These are phyloP conservation scores for Pluteus cervinus DNA, from an alignment of 768 basidiomycete genomes.

Conservation along the genomic window DNA sequence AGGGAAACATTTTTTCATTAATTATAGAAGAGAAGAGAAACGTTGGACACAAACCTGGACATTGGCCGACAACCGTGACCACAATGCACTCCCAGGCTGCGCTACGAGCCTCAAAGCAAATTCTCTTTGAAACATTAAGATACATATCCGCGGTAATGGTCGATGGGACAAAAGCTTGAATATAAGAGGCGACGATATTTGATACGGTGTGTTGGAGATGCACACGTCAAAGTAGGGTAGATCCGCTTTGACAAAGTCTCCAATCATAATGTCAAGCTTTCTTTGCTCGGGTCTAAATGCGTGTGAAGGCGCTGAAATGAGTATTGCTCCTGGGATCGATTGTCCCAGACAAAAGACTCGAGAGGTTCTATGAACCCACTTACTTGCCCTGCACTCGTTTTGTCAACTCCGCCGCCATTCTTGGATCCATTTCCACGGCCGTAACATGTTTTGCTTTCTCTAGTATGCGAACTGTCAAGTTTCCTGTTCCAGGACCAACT, in stretches of 20 bases:
- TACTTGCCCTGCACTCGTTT: conserved; percentile 98
- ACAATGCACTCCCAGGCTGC: conserved; percentile 73
- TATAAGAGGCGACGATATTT: conserved; percentile 96
- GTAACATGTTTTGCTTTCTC: conserved; percentile 91
- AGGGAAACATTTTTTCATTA: not conserved
- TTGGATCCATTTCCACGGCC: conserved; percentile 96
- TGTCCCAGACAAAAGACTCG: not conserved
- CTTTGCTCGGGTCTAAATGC: conserved; percentile 80
- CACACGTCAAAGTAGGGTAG: conserved; percentile 98
- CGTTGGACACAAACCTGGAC: conserved; percentile 51
- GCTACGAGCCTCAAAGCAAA: conserved; percentile 93
- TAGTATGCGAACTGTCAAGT: conserved; percentile 88
- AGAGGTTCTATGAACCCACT: conserved; percentile 41
- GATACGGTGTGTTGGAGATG: conserved; percentile 98
- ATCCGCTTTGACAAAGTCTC: conserved; percentile 98
- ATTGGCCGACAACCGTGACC: conserved; percentile 94
- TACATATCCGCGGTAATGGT: conserved; percentile 87
- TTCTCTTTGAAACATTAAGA: conserved; percentile 99
- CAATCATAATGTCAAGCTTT: conserved; percentile 91
- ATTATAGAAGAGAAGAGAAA: not conserved
- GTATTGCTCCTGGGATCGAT: not conserved
- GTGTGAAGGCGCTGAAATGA: not conserved
- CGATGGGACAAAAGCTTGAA: conserved; percentile 97
- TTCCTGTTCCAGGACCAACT: conserved; percentile 97
- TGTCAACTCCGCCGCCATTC: conserved; percentile 96